Evolutionary conservation across 2,329 filamentous ascomycete species (phyloP).

Genomic region (Botrytis squamosa): DNA sequence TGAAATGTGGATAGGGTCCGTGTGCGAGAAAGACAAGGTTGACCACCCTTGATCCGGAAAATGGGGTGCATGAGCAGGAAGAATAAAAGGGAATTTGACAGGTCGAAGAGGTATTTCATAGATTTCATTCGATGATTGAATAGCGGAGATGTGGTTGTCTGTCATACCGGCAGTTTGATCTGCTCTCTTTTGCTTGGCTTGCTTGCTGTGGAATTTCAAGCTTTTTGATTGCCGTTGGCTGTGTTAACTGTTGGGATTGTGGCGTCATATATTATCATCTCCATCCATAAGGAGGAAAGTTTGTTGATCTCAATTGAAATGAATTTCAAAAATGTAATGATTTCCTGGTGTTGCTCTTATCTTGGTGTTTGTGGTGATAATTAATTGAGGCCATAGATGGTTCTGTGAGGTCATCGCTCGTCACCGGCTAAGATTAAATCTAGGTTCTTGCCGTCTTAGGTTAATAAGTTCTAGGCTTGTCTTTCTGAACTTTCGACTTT

Average conservation of each 20-base stretch:
- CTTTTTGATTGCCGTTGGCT: not conserved
- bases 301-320: not conserved
- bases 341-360: not conserved
- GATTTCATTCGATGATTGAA: not conserved
- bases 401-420: not conserved
- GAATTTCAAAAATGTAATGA: not conserved
- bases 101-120: slow-evolving; percentile 16
- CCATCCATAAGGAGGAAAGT: too few species aligned
- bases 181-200: not conserved
- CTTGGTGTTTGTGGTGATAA: not conserved
- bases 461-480: not conserved
- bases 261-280: too few species aligned
- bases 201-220: not conserved
- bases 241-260: not conserved
- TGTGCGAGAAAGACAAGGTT: slow-evolving; percentile 25
- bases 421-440: not conserved
- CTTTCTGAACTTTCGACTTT: not conserved
- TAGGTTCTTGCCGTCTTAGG: not conserved
- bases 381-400: not conserved
- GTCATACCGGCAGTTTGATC: not conserved
- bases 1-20: slow-evolving; percentile 26
- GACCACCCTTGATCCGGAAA: slow-evolving; percentile 34
- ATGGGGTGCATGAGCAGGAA: slow-evolving; percentile 26
- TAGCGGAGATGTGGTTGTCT: not conserved
- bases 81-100: slow-evolving; percentile 26